Percentiles rank a stretch among this genome's conserved stretches.
These are phyloP conservation scores for Lactarius quietus DNA, from an alignment of 768 basidiomycete genomes.

Conservation along the genomic window DNA sequence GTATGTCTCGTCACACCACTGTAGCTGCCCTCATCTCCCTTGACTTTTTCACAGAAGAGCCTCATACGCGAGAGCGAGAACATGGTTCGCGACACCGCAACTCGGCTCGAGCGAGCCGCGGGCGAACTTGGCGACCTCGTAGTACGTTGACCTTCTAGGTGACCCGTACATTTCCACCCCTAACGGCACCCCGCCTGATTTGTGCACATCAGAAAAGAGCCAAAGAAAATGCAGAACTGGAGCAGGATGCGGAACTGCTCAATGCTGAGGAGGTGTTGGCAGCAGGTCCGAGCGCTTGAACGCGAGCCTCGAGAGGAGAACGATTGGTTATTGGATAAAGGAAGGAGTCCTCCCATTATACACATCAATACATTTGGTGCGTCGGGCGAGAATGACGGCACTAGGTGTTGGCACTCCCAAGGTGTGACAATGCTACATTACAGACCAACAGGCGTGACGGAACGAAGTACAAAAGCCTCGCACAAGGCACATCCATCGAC, in stretches of 20 bases:
- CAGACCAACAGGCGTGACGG: no score
- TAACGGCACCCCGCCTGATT: not conserved
- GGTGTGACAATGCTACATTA: no score
- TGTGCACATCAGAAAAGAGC: slow-evolving; percentile 37
- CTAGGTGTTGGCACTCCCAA: no score
- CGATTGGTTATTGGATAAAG: not conserved
- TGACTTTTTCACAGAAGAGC: slow-evolving; percentile 16
- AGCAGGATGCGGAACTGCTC: slow-evolving; percentile 34
- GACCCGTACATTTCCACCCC: not conserved
- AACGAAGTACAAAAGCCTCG: not conserved
- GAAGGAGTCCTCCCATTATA: not conserved
- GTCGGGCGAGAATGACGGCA: no score
- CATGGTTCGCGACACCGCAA: slow-evolving; percentile 70
- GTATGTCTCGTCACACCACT: slow-evolving; percentile 40
- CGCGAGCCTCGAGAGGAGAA: not conserved
- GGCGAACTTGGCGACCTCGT: slow-evolving; percentile 63
- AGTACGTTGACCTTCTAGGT: slow-evolving; percentile 46
- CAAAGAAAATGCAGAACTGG: slow-evolving; percentile 41
- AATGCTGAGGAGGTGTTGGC: slow-evolving; percentile 57
- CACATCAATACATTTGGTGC: not conserved
- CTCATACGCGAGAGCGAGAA: slow-evolving; percentile 67
- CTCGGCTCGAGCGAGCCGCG: slow-evolving; percentile 56
- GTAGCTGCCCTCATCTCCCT: not conserved
- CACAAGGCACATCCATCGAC: no score
- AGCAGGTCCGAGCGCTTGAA: slow-evolving; percentile 31